Conservation (phyloP, 1,284 basidiomycete species). For the Salmacisia buchloeana region DNA sequence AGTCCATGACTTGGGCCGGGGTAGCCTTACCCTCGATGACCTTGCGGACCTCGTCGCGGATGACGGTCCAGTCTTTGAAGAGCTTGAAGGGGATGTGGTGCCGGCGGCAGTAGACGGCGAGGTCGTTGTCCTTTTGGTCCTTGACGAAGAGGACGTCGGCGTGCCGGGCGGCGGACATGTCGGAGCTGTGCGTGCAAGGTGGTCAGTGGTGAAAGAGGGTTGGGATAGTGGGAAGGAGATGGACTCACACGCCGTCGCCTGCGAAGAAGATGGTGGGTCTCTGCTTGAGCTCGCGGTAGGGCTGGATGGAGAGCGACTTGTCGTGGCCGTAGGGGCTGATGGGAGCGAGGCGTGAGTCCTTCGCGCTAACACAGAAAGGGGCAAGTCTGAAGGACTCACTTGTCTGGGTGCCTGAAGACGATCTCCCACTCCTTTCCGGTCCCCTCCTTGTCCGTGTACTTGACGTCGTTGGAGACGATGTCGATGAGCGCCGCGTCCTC, state of each 20-base stretch:
- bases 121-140: slow-evolving; percentile 50
- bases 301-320: slow-evolving; percentile 46
- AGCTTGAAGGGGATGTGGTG: slow-evolving; percentile 45
- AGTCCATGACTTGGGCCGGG: slow-evolving; percentile 7
- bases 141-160: slow-evolving; percentile 50
- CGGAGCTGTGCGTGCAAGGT: slow-evolving; percentile 22
- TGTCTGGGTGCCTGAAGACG: slow-evolving; percentile 48
- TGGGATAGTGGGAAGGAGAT: background rate
- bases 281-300: slow-evolving; percentile 45
- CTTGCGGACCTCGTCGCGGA: slow-evolving; percentile 40
- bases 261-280: slow-evolving; percentile 48
- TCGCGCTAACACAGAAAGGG: background rate
- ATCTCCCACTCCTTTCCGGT: slow-evolving; percentile 46
- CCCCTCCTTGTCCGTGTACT: slow-evolving; percentile 46
- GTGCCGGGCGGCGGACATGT: slow-evolving; percentile 50
- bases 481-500: slow-evolving; percentile 48
- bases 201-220: background rate
- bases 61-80: slow-evolving; percentile 47
- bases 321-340: slow-evolving; percentile 48
- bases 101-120: slow-evolving; percentile 44
- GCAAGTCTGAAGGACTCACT: slow-evolving; percentile 9
- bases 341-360: background rate
- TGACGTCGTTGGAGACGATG: slow-evolving; percentile 48
- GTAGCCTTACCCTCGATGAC: slow-evolving; percentile 6
- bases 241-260: slow-evolving; percentile 42